phyloP scores from a whole-genome alignment of 2,329 filamentous ascomycete species.

The Neofusicoccum parvum region DNA sequence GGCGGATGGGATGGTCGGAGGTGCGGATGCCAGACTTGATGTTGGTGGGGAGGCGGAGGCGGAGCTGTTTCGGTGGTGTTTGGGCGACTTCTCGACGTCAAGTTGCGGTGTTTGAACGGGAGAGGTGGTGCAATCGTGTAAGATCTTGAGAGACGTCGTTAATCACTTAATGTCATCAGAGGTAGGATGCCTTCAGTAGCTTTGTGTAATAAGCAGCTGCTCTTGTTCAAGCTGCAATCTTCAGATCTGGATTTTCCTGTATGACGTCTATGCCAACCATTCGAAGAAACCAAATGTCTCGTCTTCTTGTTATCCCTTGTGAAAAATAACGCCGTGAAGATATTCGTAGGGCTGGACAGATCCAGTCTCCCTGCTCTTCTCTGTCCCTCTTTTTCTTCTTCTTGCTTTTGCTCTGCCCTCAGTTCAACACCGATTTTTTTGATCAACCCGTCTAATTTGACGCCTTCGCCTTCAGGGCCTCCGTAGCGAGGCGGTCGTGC shows the following conservation, averaged over 20 bases:
- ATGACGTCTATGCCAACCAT: constrained; percentile 8
- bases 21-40: neutral
- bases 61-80: neutral
- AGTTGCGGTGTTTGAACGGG: neutral
- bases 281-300: neutral
- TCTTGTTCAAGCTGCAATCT: neutral
- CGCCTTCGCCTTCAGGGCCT: constrained; percentile 2
- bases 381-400: neutral
- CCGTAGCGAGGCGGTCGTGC: constrained; percentile 71
- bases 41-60: neutral
- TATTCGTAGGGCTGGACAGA: neutral
- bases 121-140: neutral
- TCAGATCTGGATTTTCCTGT: constrained; percentile 2
- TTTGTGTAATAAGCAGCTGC: neutral
- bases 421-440: neutral
- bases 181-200: neutral
- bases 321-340: constrained; percentile 1
- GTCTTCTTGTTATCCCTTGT: neutral
- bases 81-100: neutral
- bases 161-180: neutral
- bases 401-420: neutral
- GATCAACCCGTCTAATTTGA: neutral
- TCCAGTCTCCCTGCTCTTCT: neutral
- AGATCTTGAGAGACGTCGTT: neutral
- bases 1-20: neutral